These are phyloP conservation scores for Gossypium stocksii DNA, from an alignment of 345 rosid genomes.

Conservation along the genomic window DNA sequence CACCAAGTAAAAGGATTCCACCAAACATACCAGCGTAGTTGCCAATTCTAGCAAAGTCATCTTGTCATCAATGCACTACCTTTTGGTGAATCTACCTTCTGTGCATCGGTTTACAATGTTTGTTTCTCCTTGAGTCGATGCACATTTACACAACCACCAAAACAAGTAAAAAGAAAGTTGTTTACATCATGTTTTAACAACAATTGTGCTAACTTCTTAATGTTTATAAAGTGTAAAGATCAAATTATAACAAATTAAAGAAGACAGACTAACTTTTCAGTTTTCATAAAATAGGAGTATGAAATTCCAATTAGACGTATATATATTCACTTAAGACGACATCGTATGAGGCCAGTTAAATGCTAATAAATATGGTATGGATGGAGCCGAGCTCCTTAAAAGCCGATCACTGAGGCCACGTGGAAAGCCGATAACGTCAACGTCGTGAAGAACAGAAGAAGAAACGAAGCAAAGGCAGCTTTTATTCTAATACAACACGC, in stretches of 20 bases:
- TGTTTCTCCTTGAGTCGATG: slow-evolving; percentile 18
- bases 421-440: background rate
- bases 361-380: background rate
- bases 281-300: too few relatives aligned
- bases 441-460: background rate
- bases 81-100: slow-evolving; percentile 33
- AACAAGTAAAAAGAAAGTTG: background rate
- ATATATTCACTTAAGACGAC: background rate
- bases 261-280: too few relatives aligned
- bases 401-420: background rate
- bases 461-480: background rate
- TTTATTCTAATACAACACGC: slow-evolving; percentile 11
- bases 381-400: background rate
- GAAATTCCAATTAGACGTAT: too few relatives aligned
- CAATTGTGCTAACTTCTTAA: too few relatives aligned
- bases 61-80: slow-evolving; percentile 32
- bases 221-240: too few relatives aligned
- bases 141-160: slow-evolving; percentile 3
- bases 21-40: slow-evolving; percentile 60
- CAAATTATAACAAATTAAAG: too few relatives aligned
- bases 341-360: background rate
- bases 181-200: too few relatives aligned
- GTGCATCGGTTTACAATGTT: slow-evolving; percentile 31
- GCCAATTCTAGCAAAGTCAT: slow-evolving; percentile 69
- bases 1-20: slow-evolving; percentile 47